A percentile compares a stretch with the other conserved stretches of the same genome.
Conservation (phyloP, 169 alveolate genomes). For the Eimeria praecox region DNA sequence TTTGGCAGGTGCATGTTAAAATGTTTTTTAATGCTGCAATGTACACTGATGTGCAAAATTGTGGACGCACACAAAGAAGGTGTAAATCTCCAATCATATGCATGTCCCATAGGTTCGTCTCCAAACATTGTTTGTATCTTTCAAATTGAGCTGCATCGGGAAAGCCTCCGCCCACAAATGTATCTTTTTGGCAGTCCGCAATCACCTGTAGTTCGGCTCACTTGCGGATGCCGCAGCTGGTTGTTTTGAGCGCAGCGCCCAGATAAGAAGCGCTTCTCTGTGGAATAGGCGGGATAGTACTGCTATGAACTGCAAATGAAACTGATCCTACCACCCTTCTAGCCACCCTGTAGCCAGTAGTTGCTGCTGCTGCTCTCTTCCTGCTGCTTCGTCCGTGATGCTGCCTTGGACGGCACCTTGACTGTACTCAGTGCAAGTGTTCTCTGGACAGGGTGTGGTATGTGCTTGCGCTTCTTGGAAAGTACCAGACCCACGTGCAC, state of each 20-base stretch:
- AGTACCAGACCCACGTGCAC: not conserved
- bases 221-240: not conserved
- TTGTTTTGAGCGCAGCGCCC: not conserved
- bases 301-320: not conserved
- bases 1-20: not conserved
- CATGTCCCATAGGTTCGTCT: not conserved
- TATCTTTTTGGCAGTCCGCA: not conserved
- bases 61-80: not conserved
- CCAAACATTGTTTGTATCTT: not conserved
- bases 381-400: not conserved
- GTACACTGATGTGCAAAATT: not conserved
- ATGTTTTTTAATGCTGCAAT: not conserved
- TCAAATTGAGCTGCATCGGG: not conserved
- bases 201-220: not conserved
- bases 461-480: not conserved
- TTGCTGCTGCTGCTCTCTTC: conserved; percentile 28
- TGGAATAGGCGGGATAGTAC: not conserved
- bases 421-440: not conserved
- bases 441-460: not conserved
- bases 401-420: not conserved
- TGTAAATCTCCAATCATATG: not conserved
- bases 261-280: not conserved
- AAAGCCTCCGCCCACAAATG: not conserved
- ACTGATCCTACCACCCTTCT: conserved; percentile 52
- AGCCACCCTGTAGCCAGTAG: conserved; percentile 56